Conservation (phyloP, 2,329 filamentous ascomycete species). For the Capronia epimyces region DNA sequence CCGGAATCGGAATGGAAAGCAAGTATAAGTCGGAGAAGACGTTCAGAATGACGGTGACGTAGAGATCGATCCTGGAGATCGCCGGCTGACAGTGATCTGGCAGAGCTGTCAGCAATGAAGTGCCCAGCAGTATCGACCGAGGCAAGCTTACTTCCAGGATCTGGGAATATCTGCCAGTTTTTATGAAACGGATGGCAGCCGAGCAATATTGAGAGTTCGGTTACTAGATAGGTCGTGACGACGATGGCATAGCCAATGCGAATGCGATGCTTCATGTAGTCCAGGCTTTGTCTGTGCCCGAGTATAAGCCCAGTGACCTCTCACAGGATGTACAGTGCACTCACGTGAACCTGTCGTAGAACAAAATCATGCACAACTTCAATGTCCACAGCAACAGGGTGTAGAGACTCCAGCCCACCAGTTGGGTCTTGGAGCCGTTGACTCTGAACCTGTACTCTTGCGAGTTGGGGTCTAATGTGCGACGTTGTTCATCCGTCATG, state of each 20-base stretch:
- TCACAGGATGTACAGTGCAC: conserved; percentile 1
- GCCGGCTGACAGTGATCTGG: conserved; percentile 47
- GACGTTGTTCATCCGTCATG: conserved; percentile 51
- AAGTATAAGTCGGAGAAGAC: conserved; percentile 55
- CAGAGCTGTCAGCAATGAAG: neutral
- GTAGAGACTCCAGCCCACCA: conserved; percentile 53
- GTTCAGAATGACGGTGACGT: conserved; percentile 50
- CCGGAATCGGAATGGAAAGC: conserved; percentile 55
- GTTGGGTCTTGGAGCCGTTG: conserved; percentile 49
- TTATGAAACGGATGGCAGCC: conserved; percentile 50
- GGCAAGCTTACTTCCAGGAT: conserved; percentile 49
- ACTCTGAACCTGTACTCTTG: conserved; percentile 48
- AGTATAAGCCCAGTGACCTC: neutral
- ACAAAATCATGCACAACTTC: conserved; percentile 53
- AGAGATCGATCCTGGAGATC: conserved; percentile 48
- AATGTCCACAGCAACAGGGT: conserved; percentile 49
- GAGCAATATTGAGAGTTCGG: conserved; percentile 48
- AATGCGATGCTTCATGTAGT: conserved; percentile 43
- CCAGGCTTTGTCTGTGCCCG: conserved; percentile 35
- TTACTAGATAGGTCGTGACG: conserved; percentile 46
- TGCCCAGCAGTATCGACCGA: neutral
- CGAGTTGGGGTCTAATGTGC: conserved; percentile 40
- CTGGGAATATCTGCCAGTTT: conserved; percentile 56
- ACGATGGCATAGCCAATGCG: conserved; percentile 50
- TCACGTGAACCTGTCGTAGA: conserved; percentile 52